A percentile compares a stretch with the other conserved stretches of the same genome.
These are phyloP conservation scores for Vairimorpha ceranae DNA, from an alignment of 371 early-diverging fungal genomes.

Conservation along the genomic window DNA sequence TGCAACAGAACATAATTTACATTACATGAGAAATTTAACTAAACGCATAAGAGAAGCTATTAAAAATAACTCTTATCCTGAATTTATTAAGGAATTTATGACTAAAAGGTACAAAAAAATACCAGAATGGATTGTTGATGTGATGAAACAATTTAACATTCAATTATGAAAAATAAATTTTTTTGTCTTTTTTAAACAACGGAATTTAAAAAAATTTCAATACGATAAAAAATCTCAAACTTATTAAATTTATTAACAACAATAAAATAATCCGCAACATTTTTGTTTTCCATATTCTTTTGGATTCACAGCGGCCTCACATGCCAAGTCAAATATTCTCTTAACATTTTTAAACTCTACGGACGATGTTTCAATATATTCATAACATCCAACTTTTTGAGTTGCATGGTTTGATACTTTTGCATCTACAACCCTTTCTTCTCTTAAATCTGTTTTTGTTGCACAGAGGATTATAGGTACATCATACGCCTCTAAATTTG, in stretches of 20 bases:
- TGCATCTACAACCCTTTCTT: slow-evolving; percentile 49
- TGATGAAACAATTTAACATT: slow-evolving; percentile 21
- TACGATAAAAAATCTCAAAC: too few relatives aligned
- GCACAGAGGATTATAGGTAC: slow-evolving; percentile 88
- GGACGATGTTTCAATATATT: slow-evolving; percentile 93
- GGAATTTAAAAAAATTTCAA: too few relatives aligned
- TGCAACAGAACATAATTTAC: slow-evolving; percentile 76
- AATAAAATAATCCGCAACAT: slow-evolving; percentile 1
- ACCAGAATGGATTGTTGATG: slow-evolving; percentile 70
- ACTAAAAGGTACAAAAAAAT: slow-evolving; percentile 67
- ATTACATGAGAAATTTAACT: slow-evolving; percentile 79
- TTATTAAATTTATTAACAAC: slow-evolving; percentile 1
- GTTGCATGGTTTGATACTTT: not conserved
- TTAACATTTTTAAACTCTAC: slow-evolving; percentile 88
- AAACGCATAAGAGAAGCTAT: slow-evolving; percentile 71
- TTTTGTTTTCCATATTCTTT: not conserved
- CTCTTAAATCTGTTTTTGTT: slow-evolving; percentile 91
- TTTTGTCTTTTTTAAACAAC: too few relatives aligned
- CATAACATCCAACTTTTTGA: slow-evolving; percentile 69
- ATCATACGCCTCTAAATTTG: slow-evolving; percentile 82
- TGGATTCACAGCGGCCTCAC: slow-evolving; percentile 71
- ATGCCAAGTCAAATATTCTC: slow-evolving; percentile 91
- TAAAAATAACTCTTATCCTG: slow-evolving; percentile 69
- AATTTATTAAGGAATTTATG: slow-evolving; percentile 72
- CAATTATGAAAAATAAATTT: not conserved